Percentiles rank a stretch among this genome's conserved stretches.
These are phyloP conservation scores for Pythium plurisporium DNA, from an alignment of 352 stramenopile species.

Conservation along the genomic window DNA sequence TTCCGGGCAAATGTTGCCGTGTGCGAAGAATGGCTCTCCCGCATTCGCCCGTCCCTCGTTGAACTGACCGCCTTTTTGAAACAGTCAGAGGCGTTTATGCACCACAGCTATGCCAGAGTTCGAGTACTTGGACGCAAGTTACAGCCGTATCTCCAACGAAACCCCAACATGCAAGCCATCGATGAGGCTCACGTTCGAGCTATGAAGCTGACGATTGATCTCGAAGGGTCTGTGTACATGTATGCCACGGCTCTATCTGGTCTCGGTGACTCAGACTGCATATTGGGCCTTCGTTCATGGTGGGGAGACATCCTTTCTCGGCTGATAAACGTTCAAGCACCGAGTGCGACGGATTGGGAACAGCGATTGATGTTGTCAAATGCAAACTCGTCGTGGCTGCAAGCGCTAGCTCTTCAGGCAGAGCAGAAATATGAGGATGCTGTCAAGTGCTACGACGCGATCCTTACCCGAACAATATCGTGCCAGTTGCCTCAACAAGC, in stretches of 20 bases:
- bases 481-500: background rate
- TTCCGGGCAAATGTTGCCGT: constrained; percentile 26
- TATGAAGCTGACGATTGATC: constrained; percentile 9
- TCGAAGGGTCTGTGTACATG: constrained; percentile 16
- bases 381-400: constrained; percentile 5
- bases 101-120: constrained; percentile 11
- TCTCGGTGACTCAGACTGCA: constrained; percentile 14
- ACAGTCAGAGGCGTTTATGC: constrained; percentile 8
- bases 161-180: background rate
- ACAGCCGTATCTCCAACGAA: constrained; percentile 3
- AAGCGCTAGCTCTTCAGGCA: constrained; percentile 13
- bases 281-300: constrained; percentile 14
- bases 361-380: constrained; percentile 1
- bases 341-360: constrained; percentile 4
- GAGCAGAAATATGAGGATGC: constrained; percentile 23
- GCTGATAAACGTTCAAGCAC: background rate
- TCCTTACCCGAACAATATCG: constrained; percentile 6
- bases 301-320: constrained; percentile 11
- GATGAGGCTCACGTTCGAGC: constrained; percentile 6
- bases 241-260: constrained; percentile 9
- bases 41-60: constrained; percentile 14
- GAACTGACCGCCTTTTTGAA: constrained; percentile 5
- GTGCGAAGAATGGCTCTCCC: constrained; percentile 25
- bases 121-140: constrained; percentile 8
- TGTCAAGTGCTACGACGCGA: constrained; percentile 1